Percentiles rank a stretch among this genome's conserved stretches.
phyloP scores from a whole-genome alignment of 768 basidiomycete species.

The Pleurotus djamor region DNA sequence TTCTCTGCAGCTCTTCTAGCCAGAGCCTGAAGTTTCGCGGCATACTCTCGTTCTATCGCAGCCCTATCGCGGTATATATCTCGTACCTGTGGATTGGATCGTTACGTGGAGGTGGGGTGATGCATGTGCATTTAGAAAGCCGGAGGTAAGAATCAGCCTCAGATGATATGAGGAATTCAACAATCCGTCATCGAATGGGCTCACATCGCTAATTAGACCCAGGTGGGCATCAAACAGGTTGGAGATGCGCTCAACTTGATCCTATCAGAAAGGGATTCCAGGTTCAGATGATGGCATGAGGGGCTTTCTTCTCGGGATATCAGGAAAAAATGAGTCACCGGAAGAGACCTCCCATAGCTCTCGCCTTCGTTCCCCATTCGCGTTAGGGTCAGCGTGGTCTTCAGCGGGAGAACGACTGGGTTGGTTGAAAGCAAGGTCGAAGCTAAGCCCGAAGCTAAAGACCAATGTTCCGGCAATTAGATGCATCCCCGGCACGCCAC shows the following conservation, averaged over 20 bases:
- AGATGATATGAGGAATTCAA: neutral
- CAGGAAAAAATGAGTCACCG: slow-evolving; percentile 34
- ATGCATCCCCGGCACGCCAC: neutral
- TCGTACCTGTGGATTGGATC: slow-evolving; percentile 47
- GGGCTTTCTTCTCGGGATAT: neutral
- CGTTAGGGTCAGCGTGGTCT: neutral
- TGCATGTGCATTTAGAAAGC: neutral
- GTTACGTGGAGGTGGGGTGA: too few relatives aligned
- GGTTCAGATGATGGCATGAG: slow-evolving; percentile 9
- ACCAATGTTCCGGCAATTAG: neutral
- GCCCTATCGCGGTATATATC: slow-evolving; percentile 69
- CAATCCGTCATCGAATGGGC: slow-evolving; percentile 15
- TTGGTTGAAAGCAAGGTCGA: neutral
- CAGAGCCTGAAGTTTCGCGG: slow-evolving; percentile 63
- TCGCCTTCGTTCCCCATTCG: slow-evolving; percentile 17
- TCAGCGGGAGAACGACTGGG: neutral
- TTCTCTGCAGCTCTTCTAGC: slow-evolving; percentile 69
- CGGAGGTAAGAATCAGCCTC: neutral
- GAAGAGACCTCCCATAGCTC: slow-evolving; percentile 51
- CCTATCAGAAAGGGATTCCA: slow-evolving; percentile 34
- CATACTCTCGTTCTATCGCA: slow-evolving; percentile 77
- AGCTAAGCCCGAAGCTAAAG: too few relatives aligned
- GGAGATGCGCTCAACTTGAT: slow-evolving; percentile 68
- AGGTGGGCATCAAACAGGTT: slow-evolving; percentile 61
- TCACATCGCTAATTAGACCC: slow-evolving; percentile 63